Conservation (phyloP, 768 basidiomycete genomes). For the Gloeophyllum trabeum region DNA sequence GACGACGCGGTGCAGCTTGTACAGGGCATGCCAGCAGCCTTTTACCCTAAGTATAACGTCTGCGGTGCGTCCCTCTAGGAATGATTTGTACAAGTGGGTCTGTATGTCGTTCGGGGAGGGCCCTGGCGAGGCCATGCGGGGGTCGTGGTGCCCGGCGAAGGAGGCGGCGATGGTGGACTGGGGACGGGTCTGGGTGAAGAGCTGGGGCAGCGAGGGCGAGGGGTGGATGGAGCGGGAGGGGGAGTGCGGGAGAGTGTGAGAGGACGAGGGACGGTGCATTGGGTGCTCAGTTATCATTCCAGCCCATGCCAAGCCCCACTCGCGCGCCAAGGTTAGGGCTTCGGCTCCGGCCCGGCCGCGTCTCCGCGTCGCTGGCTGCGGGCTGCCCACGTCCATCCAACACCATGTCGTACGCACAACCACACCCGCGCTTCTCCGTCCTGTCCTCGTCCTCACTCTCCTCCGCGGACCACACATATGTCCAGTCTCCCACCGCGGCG, state of each 20-base stretch:
- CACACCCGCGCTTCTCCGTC: constrained; percentile 57
- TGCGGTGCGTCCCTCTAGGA: constrained; percentile 60
- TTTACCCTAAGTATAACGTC: constrained; percentile 68
- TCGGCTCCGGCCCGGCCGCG: neutral
- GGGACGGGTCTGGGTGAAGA: constrained; percentile 4
- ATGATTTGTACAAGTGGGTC: constrained; percentile 65
- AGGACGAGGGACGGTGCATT: no score
- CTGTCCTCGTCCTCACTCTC: constrained; percentile 48
- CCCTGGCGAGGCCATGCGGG: constrained; percentile 3
- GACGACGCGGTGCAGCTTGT: constrained; percentile 75
- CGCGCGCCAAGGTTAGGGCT: neutral
- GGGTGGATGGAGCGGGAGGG: constrained; percentile 4
- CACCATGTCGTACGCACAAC: constrained; percentile 43
- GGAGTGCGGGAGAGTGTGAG: neutral
- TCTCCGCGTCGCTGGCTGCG: neutral
- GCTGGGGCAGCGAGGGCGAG: constrained; percentile 3
- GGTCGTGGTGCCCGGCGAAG: constrained; percentile 9
- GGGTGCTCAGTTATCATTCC: no score
- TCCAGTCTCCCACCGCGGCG: constrained; percentile 41
- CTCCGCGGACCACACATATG: constrained; percentile 29
- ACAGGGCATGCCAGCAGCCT: constrained; percentile 62
- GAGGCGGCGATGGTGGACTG: constrained; percentile 9
- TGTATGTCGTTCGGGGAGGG: constrained; percentile 46
- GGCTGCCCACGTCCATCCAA: no score
- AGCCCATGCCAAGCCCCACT: no score